phyloP scores from a whole-genome alignment of 2,329 filamentous ascomycete species.

The Aaosphaeria arxii region DNA sequence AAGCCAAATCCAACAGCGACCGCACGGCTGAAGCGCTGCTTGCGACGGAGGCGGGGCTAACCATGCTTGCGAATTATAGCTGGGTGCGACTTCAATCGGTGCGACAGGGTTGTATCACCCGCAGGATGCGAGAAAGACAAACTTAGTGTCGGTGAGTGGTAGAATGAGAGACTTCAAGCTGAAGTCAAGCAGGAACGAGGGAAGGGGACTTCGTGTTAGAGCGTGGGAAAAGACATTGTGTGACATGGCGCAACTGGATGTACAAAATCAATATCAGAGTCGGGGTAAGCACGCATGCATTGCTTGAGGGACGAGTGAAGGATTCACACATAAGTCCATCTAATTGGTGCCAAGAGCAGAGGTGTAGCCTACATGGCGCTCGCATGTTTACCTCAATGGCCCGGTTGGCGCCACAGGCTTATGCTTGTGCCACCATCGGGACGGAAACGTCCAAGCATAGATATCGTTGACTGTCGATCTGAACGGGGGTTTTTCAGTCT shows the following conservation, averaged over 20 bases:
- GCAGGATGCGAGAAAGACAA: neutral
- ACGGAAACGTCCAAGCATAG: neutral
- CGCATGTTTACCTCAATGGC: neutral
- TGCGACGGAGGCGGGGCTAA: neutral
- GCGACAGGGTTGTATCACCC: neutral
- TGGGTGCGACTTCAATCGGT: neutral
- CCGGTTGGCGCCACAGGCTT: slow-evolving; percentile 5
- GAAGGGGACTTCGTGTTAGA: too few species aligned
- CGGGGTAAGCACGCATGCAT: too few species aligned
- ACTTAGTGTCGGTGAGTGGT: too few species aligned
- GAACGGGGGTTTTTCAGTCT: neutral
- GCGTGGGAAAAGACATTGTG: too few species aligned
- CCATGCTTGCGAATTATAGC: neutral
- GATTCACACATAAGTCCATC: neutral
- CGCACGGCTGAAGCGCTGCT: slow-evolving; percentile 3
- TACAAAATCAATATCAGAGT: too few species aligned
- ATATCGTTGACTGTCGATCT: neutral
- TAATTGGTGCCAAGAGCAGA: neutral
- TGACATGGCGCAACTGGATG: too few species aligned
- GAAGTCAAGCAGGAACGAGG: too few species aligned
- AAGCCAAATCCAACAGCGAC: slow-evolving; percentile 10
- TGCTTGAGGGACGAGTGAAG: too few species aligned
- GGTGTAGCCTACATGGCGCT: neutral
- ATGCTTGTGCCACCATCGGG: neutral
- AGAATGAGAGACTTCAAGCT: too few species aligned